phyloP scores from a whole-genome alignment of 148 eudicot genomes.

The Limonium bicolor region DNA sequence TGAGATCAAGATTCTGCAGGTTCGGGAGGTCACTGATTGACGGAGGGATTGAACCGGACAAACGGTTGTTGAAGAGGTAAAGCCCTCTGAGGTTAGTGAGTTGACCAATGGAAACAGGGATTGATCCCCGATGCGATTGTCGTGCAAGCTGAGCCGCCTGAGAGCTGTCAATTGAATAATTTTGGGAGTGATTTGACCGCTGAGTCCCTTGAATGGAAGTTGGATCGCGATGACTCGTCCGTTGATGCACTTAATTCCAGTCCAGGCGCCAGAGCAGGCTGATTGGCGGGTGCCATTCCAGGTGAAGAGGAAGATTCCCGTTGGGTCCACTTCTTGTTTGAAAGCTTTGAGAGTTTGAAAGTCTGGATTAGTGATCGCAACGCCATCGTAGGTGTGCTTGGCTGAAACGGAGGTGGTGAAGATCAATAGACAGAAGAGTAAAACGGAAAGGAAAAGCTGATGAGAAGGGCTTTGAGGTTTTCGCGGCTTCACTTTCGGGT shows the following conservation, averaged over 20 bases:
- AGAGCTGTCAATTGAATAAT: conserved; percentile 50
- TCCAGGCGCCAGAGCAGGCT: conserved; percentile 73
- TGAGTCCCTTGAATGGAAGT: conserved; percentile 60
- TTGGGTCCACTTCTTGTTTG: conserved; percentile 31
- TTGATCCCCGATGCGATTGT: conserved; percentile 52
- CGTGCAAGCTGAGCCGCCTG: conserved; percentile 55
- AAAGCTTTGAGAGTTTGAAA: conserved; percentile 40
- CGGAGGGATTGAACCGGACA: conserved; percentile 60
- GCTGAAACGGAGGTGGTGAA: conserved; percentile 16
- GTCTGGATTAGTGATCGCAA: conserved; percentile 24
- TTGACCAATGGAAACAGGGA: conserved; percentile 51
- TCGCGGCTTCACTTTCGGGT: no score
- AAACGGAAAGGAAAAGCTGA: not conserved
- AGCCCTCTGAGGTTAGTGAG: conserved; percentile 66
- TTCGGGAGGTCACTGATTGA: conserved; percentile 27
- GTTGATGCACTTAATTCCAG: conserved; percentile 49
- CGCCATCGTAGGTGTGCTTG: conserved; percentile 21
- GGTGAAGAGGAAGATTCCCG: conserved; percentile 31
- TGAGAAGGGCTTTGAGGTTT: not conserved
- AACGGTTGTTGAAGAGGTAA: conserved; percentile 56
- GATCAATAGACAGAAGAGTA: conserved; percentile 9
- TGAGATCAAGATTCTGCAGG: conserved; percentile 52
- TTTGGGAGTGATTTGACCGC: conserved; percentile 46
- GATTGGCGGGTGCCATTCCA: conserved; percentile 38
- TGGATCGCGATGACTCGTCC: conserved; percentile 54